Conservation (phyloP, 176 grass and related monocot genomes). For the Chrysopogon serrulatus region DNA sequence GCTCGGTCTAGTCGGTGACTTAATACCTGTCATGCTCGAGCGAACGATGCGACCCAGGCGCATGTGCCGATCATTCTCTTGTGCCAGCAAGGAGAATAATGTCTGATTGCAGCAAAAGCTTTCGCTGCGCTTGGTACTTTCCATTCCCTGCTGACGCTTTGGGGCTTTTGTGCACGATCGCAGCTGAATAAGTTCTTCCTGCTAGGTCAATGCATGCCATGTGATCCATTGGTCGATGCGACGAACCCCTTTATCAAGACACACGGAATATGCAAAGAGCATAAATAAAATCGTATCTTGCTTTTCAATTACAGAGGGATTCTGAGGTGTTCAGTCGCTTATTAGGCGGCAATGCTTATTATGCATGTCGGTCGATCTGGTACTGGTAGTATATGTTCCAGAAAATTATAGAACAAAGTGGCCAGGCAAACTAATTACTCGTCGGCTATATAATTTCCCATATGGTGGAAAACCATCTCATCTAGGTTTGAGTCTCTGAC, state of each 20-base stretch:
- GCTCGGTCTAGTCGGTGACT: not conserved
- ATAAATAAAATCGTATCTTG: not conserved
- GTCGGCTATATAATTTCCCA: too few species aligned
- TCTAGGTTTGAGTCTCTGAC: too few species aligned
- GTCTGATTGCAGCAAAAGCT: conserved; percentile 3
- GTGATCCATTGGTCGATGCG: conserved; percentile 22
- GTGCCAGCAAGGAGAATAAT: conserved; percentile 21
- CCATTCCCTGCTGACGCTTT: conserved; percentile 3
- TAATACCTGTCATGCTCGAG: conserved; percentile 37
- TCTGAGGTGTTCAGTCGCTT: not conserved
- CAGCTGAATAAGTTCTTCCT: conserved; percentile 19
- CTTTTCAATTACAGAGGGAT: not conserved
- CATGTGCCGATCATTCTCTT: conserved; percentile 5
- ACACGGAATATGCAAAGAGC: not conserved
- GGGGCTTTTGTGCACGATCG: not conserved
- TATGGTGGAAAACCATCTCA: too few species aligned
- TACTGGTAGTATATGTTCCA: too few species aligned
- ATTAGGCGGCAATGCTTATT: not conserved
- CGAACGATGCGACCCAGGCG: not conserved
- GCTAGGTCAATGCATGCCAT: conserved; percentile 3
- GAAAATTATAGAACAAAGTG: too few species aligned
- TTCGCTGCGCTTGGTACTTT: not conserved
- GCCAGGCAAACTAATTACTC: too few species aligned
- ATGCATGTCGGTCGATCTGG: not conserved
- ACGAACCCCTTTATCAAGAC: conserved; percentile 16